Conservation (phyloP, 73 alveolate genomes). For the Paraurostyla sp. region DNA sequence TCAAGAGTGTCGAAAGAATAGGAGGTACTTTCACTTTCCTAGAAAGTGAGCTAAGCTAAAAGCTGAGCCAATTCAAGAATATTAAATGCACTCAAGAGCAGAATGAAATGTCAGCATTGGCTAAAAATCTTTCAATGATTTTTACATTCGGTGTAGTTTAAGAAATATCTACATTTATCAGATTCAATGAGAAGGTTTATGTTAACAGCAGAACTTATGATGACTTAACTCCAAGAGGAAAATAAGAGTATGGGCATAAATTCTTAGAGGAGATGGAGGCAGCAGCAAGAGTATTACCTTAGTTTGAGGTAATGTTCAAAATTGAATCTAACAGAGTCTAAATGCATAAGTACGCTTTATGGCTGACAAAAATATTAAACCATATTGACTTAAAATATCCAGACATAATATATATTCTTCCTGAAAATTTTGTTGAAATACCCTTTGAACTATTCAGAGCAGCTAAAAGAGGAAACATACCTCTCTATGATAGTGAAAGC, state of each 20-base stretch:
- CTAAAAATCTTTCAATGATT: constrained; percentile 20
- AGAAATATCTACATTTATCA: not conserved
- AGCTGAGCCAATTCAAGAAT: not conserved
- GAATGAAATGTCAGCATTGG: not conserved
- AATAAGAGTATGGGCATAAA: not conserved
- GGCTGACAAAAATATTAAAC: constrained; percentile 50
- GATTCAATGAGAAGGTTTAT: constrained; percentile 7
- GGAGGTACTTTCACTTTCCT: constrained; percentile 61
- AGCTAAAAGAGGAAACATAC: constrained; percentile 53
- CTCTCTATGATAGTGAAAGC: constrained; percentile 32
- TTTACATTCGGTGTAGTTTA: not conserved
- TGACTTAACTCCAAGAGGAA: constrained; percentile 41
- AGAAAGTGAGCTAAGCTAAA: not conserved
- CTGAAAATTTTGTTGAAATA: constrained; percentile 48
- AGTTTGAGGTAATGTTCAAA: not conserved
- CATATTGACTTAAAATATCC: constrained; percentile 3
- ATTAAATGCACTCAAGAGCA: not conserved
- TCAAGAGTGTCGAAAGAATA: constrained; percentile 48
- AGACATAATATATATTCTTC: constrained; percentile 41
- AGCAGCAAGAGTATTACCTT: constrained; percentile 2
- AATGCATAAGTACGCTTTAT: constrained; percentile 7
- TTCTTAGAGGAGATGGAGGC: not conserved
- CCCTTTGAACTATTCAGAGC: constrained; percentile 65
- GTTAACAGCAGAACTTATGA: constrained; percentile 2
- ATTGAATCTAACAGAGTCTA: not conserved